phyloP scores from a whole-genome alignment of 352 stramenopile genomes.

The Pythium aristosporum region DNA sequence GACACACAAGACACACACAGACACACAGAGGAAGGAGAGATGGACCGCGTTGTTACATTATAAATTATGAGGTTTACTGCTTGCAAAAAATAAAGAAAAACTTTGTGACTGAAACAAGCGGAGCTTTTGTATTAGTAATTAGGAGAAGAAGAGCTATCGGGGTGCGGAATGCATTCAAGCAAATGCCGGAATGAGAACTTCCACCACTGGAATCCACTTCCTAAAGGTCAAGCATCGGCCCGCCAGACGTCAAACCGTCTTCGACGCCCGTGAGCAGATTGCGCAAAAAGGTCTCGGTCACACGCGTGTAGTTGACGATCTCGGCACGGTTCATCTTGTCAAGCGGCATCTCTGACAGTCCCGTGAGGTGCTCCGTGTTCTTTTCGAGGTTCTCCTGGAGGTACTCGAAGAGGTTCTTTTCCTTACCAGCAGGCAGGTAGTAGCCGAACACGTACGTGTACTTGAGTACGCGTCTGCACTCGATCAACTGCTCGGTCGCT shows the following conservation, averaged over 20 bases:
- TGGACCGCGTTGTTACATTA: slow-evolving; percentile 15
- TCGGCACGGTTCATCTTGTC: slow-evolving; percentile 92
- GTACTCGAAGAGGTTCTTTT: slow-evolving; percentile 95
- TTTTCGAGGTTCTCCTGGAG: slow-evolving; percentile 94
- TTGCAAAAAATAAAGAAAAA: not conserved
- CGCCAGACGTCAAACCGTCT: slow-evolving; percentile 76
- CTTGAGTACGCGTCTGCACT: slow-evolving; percentile 98
- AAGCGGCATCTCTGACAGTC: slow-evolving; percentile 89
- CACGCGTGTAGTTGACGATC: slow-evolving; percentile 94
- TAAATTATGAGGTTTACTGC: slow-evolving; percentile 28
- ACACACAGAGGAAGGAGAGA: not conserved
- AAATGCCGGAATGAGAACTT: not conserved
- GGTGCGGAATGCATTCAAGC: not conserved
- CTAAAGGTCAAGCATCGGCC: slow-evolving; percentile 28
- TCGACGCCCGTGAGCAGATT: slow-evolving; percentile 91
- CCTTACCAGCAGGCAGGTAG: slow-evolving; percentile 87
- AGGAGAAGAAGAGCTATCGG: slow-evolving; percentile 7
- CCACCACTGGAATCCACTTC: not conserved
- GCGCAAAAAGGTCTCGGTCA: slow-evolving; percentile 91
- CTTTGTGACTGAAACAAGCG: not conserved
- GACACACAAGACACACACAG: not conserved
- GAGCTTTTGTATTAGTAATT: slow-evolving; percentile 22
- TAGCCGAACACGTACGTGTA: slow-evolving; percentile 98
- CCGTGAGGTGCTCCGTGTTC: slow-evolving; percentile 91
- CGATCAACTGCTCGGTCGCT: slow-evolving; percentile 95